A percentile compares a stretch with the other conserved stretches of the same genome.
Conservation (phyloP, 768 basidiomycete species). For the Lactifluus pinguis region DNA sequence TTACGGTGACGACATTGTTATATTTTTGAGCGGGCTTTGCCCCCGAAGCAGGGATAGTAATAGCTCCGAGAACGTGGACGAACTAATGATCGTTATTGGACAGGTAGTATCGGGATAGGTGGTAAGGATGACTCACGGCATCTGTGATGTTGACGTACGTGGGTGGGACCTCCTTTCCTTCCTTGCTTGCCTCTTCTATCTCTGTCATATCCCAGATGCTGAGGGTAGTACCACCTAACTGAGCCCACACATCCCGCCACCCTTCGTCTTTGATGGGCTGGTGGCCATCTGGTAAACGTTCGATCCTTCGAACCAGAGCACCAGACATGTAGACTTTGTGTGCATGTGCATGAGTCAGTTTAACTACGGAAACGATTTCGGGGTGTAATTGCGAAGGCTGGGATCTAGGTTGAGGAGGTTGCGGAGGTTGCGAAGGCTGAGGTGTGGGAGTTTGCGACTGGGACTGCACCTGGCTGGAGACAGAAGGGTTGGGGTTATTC, state of each 20-base stretch:
- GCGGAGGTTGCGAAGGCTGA: neutral
- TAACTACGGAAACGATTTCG: slow-evolving; percentile 74
- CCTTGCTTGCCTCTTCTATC: slow-evolving; percentile 73
- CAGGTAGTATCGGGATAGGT: slow-evolving; percentile 9
- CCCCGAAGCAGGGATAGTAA: slow-evolving; percentile 51
- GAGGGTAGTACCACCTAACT: slow-evolving; percentile 80
- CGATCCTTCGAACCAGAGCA: slow-evolving; percentile 65
- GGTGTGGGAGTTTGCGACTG: neutral
- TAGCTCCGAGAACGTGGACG: slow-evolving; percentile 66
- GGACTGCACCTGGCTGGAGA: slow-evolving; percentile 12
- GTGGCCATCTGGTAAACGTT: slow-evolving; percentile 70
- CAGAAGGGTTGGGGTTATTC: neutral
- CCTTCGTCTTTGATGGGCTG: slow-evolving; percentile 62
- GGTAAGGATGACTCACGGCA: slow-evolving; percentile 48
- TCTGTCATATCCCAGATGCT: slow-evolving; percentile 90
- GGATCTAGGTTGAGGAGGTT: slow-evolving; percentile 3
- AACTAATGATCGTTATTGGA: slow-evolving; percentile 38
- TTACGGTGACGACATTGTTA: slow-evolving; percentile 79
- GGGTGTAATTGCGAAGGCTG: slow-evolving; percentile 48
- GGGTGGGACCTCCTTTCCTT: slow-evolving; percentile 78
- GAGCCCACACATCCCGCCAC: slow-evolving; percentile 84
- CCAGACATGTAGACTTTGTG: slow-evolving; percentile 87
- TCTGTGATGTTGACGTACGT: slow-evolving; percentile 83
- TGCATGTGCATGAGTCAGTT: slow-evolving; percentile 63
- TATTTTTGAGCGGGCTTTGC: slow-evolving; percentile 48